Evolutionary conservation across 2,329 filamentous ascomycete species (phyloP).

Genomic region (Ophiostoma sp.): DNA sequence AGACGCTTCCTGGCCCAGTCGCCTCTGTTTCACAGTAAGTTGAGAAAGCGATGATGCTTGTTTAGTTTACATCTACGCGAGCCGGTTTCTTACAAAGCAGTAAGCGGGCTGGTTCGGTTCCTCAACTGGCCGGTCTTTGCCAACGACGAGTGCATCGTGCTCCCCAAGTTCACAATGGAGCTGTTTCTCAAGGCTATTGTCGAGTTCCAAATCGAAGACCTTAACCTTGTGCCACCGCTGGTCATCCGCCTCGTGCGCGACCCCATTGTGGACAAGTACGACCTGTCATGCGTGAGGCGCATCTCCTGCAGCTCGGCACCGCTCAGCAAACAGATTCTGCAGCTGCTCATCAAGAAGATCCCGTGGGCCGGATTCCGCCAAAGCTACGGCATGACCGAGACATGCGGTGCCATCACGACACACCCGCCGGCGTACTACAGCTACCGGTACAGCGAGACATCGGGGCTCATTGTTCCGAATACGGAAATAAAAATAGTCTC

Average conservation of each 20-base stretch:
- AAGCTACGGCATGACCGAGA: not conserved
- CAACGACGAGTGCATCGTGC: not conserved
- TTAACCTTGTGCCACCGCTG: conserved; percentile 44
- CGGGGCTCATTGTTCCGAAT: not conserved
- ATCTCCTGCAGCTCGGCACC: conserved; percentile 59
- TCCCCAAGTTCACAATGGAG: not conserved
- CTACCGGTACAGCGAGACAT: not conserved
- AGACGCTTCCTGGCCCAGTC: not conserved
- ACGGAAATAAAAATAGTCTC: not conserved
- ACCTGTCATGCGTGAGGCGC: conserved; percentile 50
- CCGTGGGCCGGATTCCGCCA: not conserved
- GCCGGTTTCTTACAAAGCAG: not conserved
- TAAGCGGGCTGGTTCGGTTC: not conserved
- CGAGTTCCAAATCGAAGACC: conserved; percentile 40
- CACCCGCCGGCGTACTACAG: not conserved
- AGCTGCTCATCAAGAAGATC: not conserved
- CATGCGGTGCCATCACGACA: not conserved
- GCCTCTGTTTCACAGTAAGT: not conserved
- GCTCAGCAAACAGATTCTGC: conserved; percentile 29
- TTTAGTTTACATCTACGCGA: no score
- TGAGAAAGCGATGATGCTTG: not conserved
- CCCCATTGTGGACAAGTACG: conserved; percentile 47
- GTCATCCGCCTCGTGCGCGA: conserved; percentile 49
- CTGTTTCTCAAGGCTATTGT: not conserved
- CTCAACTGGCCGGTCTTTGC: not conserved